A percentile compares a stretch with the other conserved stretches of the same genome.
Conservation (phyloP, 176 grass and related monocot species). For the Tillandsia leiboldiana region DNA sequence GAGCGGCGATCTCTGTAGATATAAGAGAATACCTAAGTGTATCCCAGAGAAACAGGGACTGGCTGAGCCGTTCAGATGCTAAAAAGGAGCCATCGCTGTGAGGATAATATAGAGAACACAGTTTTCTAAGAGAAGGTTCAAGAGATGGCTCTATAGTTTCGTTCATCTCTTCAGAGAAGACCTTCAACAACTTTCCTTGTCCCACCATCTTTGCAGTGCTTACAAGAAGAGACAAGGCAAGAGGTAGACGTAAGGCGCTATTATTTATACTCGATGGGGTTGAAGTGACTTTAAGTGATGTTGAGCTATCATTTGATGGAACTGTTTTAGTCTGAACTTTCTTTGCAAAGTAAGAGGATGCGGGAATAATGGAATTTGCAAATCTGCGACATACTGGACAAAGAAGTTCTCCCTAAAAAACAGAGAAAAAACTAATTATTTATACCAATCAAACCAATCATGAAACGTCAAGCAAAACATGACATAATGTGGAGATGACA, state of each 20-base stretch:
- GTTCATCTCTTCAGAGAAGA: conserved; percentile 51
- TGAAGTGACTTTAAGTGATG: conserved; percentile 19
- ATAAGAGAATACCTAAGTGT: conserved; percentile 70
- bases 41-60: conserved; percentile 85
- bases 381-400: conserved; percentile 96
- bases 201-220: conserved; percentile 64
- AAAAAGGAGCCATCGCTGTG: conserved; percentile 46
- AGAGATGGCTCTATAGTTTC: conserved; percentile 47
- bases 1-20: conserved; percentile 76
- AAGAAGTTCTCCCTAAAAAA: conserved; percentile 76
- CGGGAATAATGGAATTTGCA: conserved; percentile 92
- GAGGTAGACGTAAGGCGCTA: conserved; percentile 33
- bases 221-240: conserved; percentile 58
- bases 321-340: conserved; percentile 24
- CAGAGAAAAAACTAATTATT: not conserved
- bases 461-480: conserved; percentile 13
- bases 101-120: conserved; percentile 75
- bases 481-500: conserved; percentile 10
- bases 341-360: conserved; percentile 33
- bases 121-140: conserved; percentile 61
- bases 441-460: conserved; percentile 3
- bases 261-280: conserved; percentile 20
- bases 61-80: conserved; percentile 55
- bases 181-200: conserved; percentile 51
- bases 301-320: conserved; percentile 22